These are phyloP conservation scores for Dichotomopilus funicola DNA, from an alignment of 2,329 filamentous ascomycete genomes.

Conservation along the genomic window DNA sequence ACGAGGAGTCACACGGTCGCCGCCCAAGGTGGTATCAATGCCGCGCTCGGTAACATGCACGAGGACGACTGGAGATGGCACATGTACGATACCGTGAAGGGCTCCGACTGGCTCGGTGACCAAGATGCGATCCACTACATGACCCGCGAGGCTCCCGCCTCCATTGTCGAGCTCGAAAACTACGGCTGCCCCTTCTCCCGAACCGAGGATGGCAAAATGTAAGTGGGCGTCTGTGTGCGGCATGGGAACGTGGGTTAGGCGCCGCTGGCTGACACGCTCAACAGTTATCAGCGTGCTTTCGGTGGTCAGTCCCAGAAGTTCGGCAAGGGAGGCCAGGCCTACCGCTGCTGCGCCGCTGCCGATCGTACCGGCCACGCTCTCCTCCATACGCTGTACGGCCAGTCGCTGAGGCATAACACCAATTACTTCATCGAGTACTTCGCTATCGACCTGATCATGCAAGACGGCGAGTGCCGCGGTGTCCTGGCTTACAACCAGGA, in stretches of 20 bases:
- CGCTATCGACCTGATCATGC: constrained; percentile 93
- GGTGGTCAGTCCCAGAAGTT: constrained; percentile 94
- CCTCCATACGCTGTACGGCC: constrained; percentile 95
- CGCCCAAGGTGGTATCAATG: constrained; percentile 78
- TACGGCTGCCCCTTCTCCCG: constrained; percentile 95
- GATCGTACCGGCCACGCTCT: constrained; percentile 97
- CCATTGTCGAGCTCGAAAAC: constrained; percentile 91
- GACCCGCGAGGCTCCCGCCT: constrained; percentile 87
- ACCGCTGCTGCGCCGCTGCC: constrained; percentile 92
- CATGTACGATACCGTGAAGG: constrained; percentile 99
- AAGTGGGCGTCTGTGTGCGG: constrained; percentile 31
- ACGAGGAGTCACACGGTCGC: constrained; percentile 82
- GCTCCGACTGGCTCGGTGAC: constrained; percentile 94
- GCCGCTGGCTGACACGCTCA: constrained; percentile 10
- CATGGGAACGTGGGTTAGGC: neutral
- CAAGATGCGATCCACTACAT: constrained; percentile 99
- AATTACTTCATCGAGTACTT: constrained; percentile 99
- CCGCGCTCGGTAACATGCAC: constrained; percentile 91
- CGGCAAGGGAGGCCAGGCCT: constrained; percentile 96
- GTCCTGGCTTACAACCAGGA: constrained; percentile 98
- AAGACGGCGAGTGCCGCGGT: constrained; percentile 93
- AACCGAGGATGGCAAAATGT: constrained; percentile 95
- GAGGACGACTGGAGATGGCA: constrained; percentile 98
- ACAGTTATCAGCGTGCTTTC: constrained; percentile 91
- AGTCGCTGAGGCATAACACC: constrained; percentile 94